A percentile compares a stretch with the other conserved stretches of the same genome.
phyloP scores from a whole-genome alignment of 495 filamentous ascomycete genomes.

The Penicillium odoratum region DNA sequence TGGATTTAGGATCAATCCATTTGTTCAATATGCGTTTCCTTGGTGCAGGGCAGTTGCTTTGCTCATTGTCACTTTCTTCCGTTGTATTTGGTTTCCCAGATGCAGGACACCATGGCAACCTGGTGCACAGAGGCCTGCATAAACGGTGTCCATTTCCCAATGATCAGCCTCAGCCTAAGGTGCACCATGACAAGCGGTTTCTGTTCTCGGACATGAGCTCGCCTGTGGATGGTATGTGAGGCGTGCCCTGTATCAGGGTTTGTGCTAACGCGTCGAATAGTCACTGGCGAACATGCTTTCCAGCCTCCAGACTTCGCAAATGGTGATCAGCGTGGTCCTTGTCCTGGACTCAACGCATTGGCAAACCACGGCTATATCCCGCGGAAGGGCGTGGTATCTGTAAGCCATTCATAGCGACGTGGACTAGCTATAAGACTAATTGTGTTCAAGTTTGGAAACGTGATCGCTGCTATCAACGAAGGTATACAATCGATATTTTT shows the following conservation, averaged over 20 bases:
- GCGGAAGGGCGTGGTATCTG: slow-evolving; percentile 48
- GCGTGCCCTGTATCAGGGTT: not conserved
- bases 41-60: slow-evolving; percentile 11
- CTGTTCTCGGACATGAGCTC: slow-evolving; percentile 27
- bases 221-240: slow-evolving; percentile 30
- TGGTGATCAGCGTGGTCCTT: slow-evolving; percentile 48
- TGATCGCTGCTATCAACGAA: slow-evolving; percentile 31
- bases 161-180: slow-evolving; percentile 3
- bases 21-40: slow-evolving; percentile 17
- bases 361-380: slow-evolving; percentile 58
- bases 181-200: slow-evolving; percentile 26
- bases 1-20: not conserved
- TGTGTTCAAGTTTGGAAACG: slow-evolving; percentile 23
- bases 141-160: slow-evolving; percentile 30
- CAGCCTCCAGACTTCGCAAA: slow-evolving; percentile 35
- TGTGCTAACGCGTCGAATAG: slow-evolving; percentile 14
- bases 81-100: slow-evolving; percentile 16
- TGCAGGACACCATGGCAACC: slow-evolving; percentile 8
- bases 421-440: slow-evolving; percentile 32
- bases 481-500: slow-evolving; percentile 9
- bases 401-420: slow-evolving; percentile 12
- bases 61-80: slow-evolving; percentile 8
- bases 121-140: slow-evolving; percentile 13
- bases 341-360: slow-evolving; percentile 53
- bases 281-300: slow-evolving; percentile 41